Evolutionary conservation across 2,329 filamentous ascomycete genomes (phyloP), one percentile per base, ranked within the genome.

Genomic region (Scedosporium dehoogii): DNA sequence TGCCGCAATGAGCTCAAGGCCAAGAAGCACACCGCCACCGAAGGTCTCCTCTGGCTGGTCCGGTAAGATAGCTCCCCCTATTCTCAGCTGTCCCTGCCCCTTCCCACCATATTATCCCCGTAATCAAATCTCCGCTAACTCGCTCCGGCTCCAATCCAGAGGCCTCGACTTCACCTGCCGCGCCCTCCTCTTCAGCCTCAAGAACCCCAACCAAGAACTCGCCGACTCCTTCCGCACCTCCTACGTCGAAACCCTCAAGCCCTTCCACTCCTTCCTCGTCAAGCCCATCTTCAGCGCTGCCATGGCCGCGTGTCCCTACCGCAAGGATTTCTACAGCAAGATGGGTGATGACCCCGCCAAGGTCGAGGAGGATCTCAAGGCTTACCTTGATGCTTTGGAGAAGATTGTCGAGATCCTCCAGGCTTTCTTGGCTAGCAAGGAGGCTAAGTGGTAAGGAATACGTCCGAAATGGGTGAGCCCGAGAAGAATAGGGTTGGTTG

Each of bases 91-190:
- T 23, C 58, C 42, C 3, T 58, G 1, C 21, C 23, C n/a, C 12
- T 29, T 53, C n/a, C 14, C 59, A 7, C 21, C 12, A 25, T 55
- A 53, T 29, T 14, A 51, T 60, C 46, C n/a, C 62, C 14, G 2
- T 27, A 48, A 25, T 38, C 57, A 9, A 48, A 18, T 41, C 44
- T n/a, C 44, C 18, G 56, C 48, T n/a, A 62, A 58, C 63, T 14
- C 42, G 12, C 21, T 48, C 29, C 16, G 27, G 63, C 59, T 38
- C 59, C 25, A 55, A 7, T 23, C 44, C 69, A 96, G 92, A 65
- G 94, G 89, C 64, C 89, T 97, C 71, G 91, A 97, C 72, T 99
- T 99, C 80, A 97, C 93, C 67, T 86, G 87, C 72, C 86, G 91
- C 74, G 90, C 90, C 64, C 86, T 99, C 66, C 85, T 85, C 71